Evolutionary conservation across 2,329 filamentous ascomycete genomes (phyloP).

Genomic region (Fusarium robinianum): DNA sequence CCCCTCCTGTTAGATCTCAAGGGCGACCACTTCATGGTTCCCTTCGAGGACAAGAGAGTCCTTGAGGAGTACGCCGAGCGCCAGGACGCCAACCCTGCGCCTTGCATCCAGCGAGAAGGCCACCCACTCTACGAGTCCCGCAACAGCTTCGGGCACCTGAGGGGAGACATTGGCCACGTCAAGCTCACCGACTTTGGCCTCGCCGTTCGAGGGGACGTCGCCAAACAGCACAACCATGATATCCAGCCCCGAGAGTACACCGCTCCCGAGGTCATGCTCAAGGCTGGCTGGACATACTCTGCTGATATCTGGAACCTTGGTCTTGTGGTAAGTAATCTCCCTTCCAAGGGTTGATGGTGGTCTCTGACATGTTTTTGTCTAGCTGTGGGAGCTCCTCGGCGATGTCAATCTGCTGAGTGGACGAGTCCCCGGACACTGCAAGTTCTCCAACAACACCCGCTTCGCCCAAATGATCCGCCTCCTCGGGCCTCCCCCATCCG

Average conservation of each 20-base stretch:
- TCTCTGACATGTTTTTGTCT: slow-evolving; percentile 5
- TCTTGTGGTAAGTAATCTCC: slow-evolving; percentile 31
- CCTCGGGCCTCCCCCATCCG: slow-evolving; percentile 34
- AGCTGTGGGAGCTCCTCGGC: slow-evolving; percentile 39
- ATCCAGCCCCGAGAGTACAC: slow-evolving; percentile 40
- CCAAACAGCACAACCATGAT: slow-evolving; percentile 26
- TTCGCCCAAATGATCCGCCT: slow-evolving; percentile 40
- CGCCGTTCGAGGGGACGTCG: slow-evolving; percentile 32
- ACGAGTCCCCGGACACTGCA: slow-evolving; percentile 16
- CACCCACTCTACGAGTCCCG: slow-evolving; percentile 33
- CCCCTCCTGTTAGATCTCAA: slow-evolving; percentile 27
- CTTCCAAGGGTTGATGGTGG: background rate
- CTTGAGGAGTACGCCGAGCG: slow-evolving; percentile 31
- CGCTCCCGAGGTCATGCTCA: slow-evolving; percentile 40
- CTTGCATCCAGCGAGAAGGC: slow-evolving; percentile 28
- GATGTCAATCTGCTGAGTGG: slow-evolving; percentile 36
- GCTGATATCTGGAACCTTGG: slow-evolving; percentile 41
- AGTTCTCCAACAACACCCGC: slow-evolving; percentile 33
- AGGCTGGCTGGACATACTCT: slow-evolving; percentile 39
- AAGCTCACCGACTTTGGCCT: slow-evolving; percentile 39
- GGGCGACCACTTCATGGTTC: slow-evolving; percentile 35
- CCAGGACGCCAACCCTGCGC: slow-evolving; percentile 32
- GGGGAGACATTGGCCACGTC: slow-evolving; percentile 31
- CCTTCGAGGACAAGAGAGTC: slow-evolving; percentile 31
- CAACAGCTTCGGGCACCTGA: slow-evolving; percentile 31